A percentile compares a stretch with the other conserved stretches of the same genome.
phyloP scores from a whole-genome alignment of 1,284 basidiomycete species.

The Moesziomyces antarcticus region DNA sequence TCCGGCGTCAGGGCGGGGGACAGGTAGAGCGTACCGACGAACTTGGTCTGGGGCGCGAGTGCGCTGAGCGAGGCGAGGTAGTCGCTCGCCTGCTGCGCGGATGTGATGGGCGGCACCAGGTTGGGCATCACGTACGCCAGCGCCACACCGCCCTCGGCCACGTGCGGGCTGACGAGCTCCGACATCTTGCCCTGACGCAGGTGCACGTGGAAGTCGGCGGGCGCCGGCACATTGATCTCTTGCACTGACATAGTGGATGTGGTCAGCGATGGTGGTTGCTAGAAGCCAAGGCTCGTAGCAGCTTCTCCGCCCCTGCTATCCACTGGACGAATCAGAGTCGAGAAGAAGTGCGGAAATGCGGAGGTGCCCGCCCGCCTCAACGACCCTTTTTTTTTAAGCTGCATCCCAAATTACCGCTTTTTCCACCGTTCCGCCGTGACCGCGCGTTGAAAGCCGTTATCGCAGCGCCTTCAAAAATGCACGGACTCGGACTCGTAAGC shows the following conservation, averaged over 20 bases:
- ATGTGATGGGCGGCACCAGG: constrained; percentile 89
- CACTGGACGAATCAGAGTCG: neutral
- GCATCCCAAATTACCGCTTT: neutral
- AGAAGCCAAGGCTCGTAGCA: constrained; percentile 6
- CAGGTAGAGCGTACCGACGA: constrained; percentile 95
- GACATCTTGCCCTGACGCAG: constrained; percentile 84
- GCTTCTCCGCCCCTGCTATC: neutral
- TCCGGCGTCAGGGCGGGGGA: constrained; percentile 88
- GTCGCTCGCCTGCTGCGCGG: constrained; percentile 80
- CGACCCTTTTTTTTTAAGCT: constrained; percentile 2
- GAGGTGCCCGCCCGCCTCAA: no score
- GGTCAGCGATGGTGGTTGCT: neutral
- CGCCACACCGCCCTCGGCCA: constrained; percentile 85
- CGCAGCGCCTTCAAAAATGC: neutral
- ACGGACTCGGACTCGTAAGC: constrained; percentile 18
- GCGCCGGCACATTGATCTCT: constrained; percentile 51
- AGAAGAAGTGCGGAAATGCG: constrained; percentile 17
- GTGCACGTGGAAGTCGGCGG: constrained; percentile 86
- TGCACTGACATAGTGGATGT: constrained; percentile 19
- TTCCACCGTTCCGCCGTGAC: neutral
- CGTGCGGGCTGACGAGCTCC: constrained; percentile 88
- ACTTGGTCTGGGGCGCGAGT: constrained; percentile 83
- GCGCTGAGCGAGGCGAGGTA: constrained; percentile 82
- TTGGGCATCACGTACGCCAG: constrained; percentile 99
- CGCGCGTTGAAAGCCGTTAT: neutral